Evolutionary conservation across 1,284 basidiomycete species (phyloP), one percentile per base, ranked within the genome.

Genomic region (Sutorius eximius): DNA sequence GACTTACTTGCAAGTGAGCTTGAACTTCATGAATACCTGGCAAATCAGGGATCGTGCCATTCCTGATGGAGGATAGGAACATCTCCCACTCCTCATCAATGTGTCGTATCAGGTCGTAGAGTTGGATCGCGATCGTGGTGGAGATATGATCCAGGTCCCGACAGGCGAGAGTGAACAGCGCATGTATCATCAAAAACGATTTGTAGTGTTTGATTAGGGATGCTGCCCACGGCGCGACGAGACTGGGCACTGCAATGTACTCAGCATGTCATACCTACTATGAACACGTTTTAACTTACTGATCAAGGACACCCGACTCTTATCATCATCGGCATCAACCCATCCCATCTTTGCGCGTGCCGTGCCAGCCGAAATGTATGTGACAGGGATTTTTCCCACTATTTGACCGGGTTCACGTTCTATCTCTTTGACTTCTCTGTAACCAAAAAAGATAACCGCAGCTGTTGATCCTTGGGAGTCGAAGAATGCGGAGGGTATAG

Each of bases 151-250:
- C 51, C 6, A 52, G 18, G 15, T 49, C 45, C 10, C 27, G 36
- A 18, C 49, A 33, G 8, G 47, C 53, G 3, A 62, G 55, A n/a
- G 29, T 41, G 47, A 62, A 62, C 16, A 63, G 47, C 4, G 52
- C 51, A 33, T 62, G 56, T 10, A 48, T 42, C 15, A 51, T 50
- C 18, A 63, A 45, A 33, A 55, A 58, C 3, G 52, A 53, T 15
- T 47, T 42, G 11, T 52, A 33, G 15, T 54, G 20, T 24, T 12
- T n/a, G 22, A 59, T 40, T 18, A 52, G 38, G 32, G 29, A 45
- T 3, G 48, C 59, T 10, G 49, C 60, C 38, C 42, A 36, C 18
- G 59, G 56, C 5, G 49, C 42, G 16, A 49, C 48, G 6, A 20
- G 20, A 20, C 47, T 49, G 16, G 57, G 52, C 13, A 41, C 33